A percentile compares a stretch with the other conserved stretches of the same genome.
phyloP scores from a whole-genome alignment of 306 rosid species.

The Prunus dulcis region DNA sequence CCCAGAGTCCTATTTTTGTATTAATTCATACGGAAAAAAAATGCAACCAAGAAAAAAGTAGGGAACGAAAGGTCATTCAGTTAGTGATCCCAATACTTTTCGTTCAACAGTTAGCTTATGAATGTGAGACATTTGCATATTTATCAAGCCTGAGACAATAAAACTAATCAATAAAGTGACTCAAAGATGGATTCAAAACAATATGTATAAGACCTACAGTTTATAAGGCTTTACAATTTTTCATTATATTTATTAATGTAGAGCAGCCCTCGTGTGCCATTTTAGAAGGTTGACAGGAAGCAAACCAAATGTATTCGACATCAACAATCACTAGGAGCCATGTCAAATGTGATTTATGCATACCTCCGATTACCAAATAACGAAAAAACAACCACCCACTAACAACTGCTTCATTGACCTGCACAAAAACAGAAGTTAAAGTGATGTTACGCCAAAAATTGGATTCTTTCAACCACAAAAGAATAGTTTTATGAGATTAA shows the following conservation, averaged over 20 bases:
- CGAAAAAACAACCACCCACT: conserved; percentile 98
- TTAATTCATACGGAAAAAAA: neutral
- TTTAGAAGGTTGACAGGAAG: neutral
- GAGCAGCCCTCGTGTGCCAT: neutral
- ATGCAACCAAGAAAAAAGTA: neutral
- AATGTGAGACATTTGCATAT: neutral
- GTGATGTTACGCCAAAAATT: neutral
- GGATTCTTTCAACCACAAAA: neutral
- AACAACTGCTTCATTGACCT: conserved; percentile 97
- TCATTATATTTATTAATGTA: neutral
- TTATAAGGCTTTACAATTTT: neutral
- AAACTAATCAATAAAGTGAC: neutral
- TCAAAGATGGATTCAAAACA: neutral
- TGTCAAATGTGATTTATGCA: conserved; percentile 11
- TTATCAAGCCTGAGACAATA: neutral
- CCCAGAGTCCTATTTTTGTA: neutral
- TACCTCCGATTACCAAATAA: conserved; percentile 99
- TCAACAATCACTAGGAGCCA: conserved; percentile 1
- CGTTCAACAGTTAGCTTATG: neutral
- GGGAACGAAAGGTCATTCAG: neutral
- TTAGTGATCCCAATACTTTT: neutral
- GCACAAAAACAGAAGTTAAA: conserved; percentile 24
- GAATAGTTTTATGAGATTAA: neutral
- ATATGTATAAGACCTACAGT: neutral
- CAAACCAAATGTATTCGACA: neutral